phyloP scores from a whole-genome alignment of 768 basidiomycete genomes.

The Suillus plorans region DNA sequence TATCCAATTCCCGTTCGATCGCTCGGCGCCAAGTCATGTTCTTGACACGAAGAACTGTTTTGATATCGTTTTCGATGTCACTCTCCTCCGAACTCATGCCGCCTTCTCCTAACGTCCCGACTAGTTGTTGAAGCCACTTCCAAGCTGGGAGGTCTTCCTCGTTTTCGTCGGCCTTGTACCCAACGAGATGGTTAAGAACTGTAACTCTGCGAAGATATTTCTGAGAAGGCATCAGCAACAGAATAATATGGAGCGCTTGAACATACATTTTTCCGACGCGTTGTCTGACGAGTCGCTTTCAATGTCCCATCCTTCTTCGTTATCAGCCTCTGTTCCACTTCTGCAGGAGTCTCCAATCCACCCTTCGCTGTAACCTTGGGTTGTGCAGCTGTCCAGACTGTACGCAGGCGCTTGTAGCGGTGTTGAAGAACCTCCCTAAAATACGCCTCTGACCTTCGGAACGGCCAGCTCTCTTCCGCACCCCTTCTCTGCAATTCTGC shows the following conservation, averaged over 20 bases:
- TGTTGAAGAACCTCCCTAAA: not conserved
- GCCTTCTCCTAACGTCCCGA: not conserved
- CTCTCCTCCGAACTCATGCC: slow-evolving; percentile 18
- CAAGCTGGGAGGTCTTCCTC: not conserved
- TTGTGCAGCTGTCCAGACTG: slow-evolving; percentile 1
- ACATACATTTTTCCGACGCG: not conserved
- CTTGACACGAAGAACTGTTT: not conserved
- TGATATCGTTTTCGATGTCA: slow-evolving; percentile 4
- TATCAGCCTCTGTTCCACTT: slow-evolving; percentile 2
- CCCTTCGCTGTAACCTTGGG: slow-evolving; percentile 4
- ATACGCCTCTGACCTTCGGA: not conserved
- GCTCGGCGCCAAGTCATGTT: not conserved
- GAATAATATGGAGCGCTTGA: not conserved
- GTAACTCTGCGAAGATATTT: not conserved
- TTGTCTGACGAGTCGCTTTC: not conserved
- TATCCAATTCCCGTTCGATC: not conserved
- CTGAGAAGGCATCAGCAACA: not conserved
- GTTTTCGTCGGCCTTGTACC: not conserved
- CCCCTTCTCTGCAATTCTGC: slow-evolving; percentile 1
- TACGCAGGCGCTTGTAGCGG: slow-evolving; percentile 6
- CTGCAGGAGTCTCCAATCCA: not conserved
- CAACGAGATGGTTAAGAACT: not conserved
- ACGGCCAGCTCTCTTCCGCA: not conserved
- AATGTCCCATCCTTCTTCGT: not conserved
- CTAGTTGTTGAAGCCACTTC: not conserved